These are phyloP conservation scores for Apiospora saccharicola DNA, from an alignment of 2,329 filamentous ascomycete species.

Conservation along the genomic window DNA sequence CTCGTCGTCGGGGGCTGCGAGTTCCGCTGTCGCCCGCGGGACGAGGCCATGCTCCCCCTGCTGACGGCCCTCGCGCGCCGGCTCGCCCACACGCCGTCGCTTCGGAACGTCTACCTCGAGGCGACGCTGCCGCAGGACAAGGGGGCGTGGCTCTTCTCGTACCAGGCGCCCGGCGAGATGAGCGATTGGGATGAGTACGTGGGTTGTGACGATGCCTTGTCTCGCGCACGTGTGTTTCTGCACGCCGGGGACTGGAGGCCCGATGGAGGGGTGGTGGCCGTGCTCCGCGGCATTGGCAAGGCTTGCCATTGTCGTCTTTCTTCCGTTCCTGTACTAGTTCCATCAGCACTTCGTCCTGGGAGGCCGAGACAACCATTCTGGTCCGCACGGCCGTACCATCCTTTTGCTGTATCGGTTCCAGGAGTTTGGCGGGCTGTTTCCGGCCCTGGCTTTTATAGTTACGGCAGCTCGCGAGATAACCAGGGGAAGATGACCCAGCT, in stretches of 20 bases:
- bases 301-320: constrained; percentile 22
- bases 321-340: constrained; percentile 22
- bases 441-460: too few species aligned
- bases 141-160: neutral
- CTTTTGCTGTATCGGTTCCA: too few species aligned
- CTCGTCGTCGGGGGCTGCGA: neutral
- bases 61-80: constrained; percentile 24
- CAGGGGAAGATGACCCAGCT: too few species aligned
- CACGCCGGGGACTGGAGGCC: constrained; percentile 25
- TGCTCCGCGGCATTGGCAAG: constrained; percentile 11
- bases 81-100: constrained; percentile 23
- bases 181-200: constrained; percentile 16
- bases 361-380: too few species aligned
- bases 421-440: too few species aligned
- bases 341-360: too few species aligned
- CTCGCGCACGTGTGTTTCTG: constrained; percentile 21
- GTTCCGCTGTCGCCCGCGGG: constrained; percentile 6
- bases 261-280: neutral
- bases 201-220: neutral
- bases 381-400: too few species aligned
- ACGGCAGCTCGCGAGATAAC: too few species aligned
- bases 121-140: neutral
- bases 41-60: constrained; percentile 23
- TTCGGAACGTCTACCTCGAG: constrained; percentile 11
- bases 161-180: neutral